phyloP scores from a whole-genome alignment of 2,329 filamentous ascomycete species.

The Mycocentrospora acerina region DNA sequence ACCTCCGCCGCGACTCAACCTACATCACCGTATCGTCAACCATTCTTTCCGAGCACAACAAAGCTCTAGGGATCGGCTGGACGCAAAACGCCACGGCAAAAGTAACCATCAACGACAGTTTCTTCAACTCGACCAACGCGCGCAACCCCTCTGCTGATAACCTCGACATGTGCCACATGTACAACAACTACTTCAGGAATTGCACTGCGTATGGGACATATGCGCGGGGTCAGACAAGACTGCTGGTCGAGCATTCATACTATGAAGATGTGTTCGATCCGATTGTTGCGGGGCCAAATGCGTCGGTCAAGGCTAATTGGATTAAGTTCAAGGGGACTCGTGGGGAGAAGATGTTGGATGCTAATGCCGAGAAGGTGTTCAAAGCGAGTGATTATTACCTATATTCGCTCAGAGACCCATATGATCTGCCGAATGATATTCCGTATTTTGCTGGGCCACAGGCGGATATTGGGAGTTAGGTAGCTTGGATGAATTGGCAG shows the following conservation, averaged over 20 bases:
- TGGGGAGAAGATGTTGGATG: conserved; percentile 5
- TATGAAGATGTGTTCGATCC: conserved; percentile 9
- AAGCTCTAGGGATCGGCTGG: conserved; percentile 12
- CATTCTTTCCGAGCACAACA: conserved; percentile 11
- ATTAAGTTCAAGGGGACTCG: conserved; percentile 6
- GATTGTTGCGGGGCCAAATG: conserved; percentile 9
- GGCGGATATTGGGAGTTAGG: conserved; percentile 4
- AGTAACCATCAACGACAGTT: conserved; percentile 11
- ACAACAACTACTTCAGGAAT: conserved; percentile 14
- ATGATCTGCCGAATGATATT: conserved; percentile 12
- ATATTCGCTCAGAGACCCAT: conserved; percentile 7
- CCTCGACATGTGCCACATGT: conserved; percentile 8
- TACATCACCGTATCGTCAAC: conserved; percentile 8
- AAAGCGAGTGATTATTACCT: conserved; percentile 8
- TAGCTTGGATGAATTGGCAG: too few species aligned
- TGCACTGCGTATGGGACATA: conserved; percentile 8
- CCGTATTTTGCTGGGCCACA: conserved; percentile 11
- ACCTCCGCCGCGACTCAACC: conserved; percentile 7
- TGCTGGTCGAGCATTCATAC: conserved; percentile 9
- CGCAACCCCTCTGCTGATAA: conserved; percentile 12
- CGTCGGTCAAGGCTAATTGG: conserved; percentile 8
- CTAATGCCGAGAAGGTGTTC: conserved; percentile 4
- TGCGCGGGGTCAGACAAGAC: conserved; percentile 6
- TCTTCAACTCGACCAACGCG: conserved; percentile 11
- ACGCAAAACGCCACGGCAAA: conserved; percentile 6